Evolutionary conservation across 139 green algal genomes (phyloP).

Genomic region (Raphidocelis subcapitata): DNA sequence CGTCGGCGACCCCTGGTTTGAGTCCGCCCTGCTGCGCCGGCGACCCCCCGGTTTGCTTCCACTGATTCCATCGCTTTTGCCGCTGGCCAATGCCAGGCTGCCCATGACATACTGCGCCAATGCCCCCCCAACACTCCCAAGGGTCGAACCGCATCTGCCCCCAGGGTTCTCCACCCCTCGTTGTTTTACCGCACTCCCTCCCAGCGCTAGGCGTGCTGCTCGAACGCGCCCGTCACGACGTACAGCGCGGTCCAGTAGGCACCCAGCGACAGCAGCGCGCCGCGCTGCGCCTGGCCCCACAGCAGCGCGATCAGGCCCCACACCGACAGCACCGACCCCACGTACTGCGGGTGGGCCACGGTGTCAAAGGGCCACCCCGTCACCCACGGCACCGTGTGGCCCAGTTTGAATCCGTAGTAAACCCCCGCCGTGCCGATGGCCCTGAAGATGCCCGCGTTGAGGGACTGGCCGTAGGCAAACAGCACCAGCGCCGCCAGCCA

Average conservation of each 20-base stretch:
- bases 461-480: conserved; percentile 46
- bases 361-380: conserved; percentile 78
- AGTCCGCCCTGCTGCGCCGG: too few relatives aligned
- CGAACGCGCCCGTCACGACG: conserved; percentile 48
- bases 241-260: conserved; percentile 71
- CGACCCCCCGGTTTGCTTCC: too few relatives aligned
- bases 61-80: too few relatives aligned
- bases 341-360: conserved; percentile 80
- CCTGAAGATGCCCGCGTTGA: conserved; percentile 76
- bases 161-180: too few relatives aligned
- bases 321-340: conserved; percentile 65
- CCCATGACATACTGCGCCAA: too few relatives aligned
- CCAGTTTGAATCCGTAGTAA: conserved; percentile 85
- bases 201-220: conserved; percentile 50
- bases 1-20: too few relatives aligned
- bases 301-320: conserved; percentile 48
- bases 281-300: conserved; percentile 24
- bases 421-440: conserved; percentile 74
- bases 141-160: too few relatives aligned
- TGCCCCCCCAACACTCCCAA: too few relatives aligned
- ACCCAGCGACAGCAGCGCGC: conserved; percentile 9
- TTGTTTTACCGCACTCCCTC: too few relatives aligned
- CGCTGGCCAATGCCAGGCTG: too few relatives aligned
- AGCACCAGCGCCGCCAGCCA: conserved; percentile 24
- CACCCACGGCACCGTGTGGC: conserved; percentile 70